Percentiles rank a stretch among this genome's conserved stretches.
These are phyloP conservation scores for Rhodotorula kratochvilovae DNA, from an alignment of 768 basidiomycete genomes.

Conservation along the genomic window DNA sequence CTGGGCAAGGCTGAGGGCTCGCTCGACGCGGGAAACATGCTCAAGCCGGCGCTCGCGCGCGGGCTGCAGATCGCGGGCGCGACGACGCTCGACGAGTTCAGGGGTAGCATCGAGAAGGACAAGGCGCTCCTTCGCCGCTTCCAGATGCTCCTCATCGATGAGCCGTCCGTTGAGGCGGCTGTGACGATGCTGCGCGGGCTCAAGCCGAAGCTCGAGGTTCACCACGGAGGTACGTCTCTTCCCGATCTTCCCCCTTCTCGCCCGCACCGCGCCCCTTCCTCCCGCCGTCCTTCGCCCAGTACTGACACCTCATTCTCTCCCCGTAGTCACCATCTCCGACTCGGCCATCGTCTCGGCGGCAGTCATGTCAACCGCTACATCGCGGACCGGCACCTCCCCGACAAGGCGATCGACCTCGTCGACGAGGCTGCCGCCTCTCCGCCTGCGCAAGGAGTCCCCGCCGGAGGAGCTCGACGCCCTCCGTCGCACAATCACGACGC, in stretches of 20 bases:
- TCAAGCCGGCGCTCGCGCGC: constrained; percentile 51
- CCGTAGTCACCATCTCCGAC: constrained; percentile 73
- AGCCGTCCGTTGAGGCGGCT: constrained; percentile 78
- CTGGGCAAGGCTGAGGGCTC: constrained; percentile 80
- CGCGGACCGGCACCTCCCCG: constrained; percentile 48
- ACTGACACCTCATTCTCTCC: background rate
- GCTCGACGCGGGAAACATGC: constrained; percentile 65
- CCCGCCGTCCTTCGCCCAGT: background rate
- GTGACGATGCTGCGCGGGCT: constrained; percentile 90
- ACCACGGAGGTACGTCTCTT: constrained; percentile 60
- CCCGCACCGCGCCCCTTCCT: no score
- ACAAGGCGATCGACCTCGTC: constrained; percentile 55
- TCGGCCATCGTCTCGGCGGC: constrained; percentile 81
- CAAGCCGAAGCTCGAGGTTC: constrained; percentile 85
- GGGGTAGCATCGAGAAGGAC: constrained; percentile 86
- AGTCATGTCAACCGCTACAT: constrained; percentile 85
- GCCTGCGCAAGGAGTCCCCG: constrained; percentile 85
- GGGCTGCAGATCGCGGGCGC: constrained; percentile 71
- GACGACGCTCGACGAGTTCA: constrained; percentile 83
- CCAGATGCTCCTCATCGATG: constrained; percentile 76
- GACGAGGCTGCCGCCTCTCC: constrained; percentile 85
- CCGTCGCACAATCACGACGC: constrained; percentile 63
- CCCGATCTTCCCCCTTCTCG: background rate
- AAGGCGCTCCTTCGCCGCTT: constrained; percentile 27
- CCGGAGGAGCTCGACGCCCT: constrained; percentile 87